A percentile compares a stretch with the other conserved stretches of the same genome.
These are phyloP conservation scores for Nectriaceae sp. DNA, from an alignment of 2,329 filamentous ascomycete species.

Conservation along the genomic window DNA sequence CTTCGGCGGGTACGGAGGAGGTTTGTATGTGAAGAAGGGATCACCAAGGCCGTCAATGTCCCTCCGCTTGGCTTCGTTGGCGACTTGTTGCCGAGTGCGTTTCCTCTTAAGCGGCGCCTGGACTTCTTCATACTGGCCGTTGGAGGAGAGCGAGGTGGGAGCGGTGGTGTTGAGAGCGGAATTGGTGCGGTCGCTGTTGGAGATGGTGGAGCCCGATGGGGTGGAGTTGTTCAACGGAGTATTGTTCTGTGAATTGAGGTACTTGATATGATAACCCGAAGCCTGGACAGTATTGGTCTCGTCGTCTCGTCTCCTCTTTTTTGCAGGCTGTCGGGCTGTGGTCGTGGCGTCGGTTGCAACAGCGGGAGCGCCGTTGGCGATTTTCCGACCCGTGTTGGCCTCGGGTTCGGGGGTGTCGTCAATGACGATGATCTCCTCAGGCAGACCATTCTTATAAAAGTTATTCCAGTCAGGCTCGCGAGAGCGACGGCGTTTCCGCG, in stretches of 20 bases:
- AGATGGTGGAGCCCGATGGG: constrained; percentile 70
- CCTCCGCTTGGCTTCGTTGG: constrained; percentile 78
- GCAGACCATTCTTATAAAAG: constrained; percentile 82
- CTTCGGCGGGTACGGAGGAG: constrained; percentile 84
- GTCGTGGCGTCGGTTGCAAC: constrained; percentile 26
- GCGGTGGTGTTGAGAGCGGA: constrained; percentile 84
- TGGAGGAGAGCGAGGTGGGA: constrained; percentile 74
- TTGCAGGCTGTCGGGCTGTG: constrained; percentile 55
- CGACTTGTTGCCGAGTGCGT: constrained; percentile 77
- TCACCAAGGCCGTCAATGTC: constrained; percentile 72
- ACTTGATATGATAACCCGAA: constrained; percentile 71
- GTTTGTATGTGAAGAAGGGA: constrained; percentile 77
- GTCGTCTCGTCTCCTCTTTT: constrained; percentile 71
- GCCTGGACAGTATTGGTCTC: constrained; percentile 54
- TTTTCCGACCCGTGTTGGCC: constrained; percentile 42
- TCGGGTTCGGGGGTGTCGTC: constrained; percentile 69
- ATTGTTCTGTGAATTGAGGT: constrained; percentile 70
- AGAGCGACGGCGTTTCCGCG: constrained; percentile 57
- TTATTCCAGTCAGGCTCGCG: constrained; percentile 74
- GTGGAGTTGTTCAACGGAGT: constrained; percentile 69
- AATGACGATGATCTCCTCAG: constrained; percentile 85
- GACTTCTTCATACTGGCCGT: constrained; percentile 63
- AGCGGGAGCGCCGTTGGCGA: constrained; percentile 36
- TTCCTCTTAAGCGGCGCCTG: constrained; percentile 87
- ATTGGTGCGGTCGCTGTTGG: constrained; percentile 81